Percentiles rank a stretch among this genome's conserved stretches.
phyloP scores from a whole-genome alignment of 164 flowering plant genomes.

The Piper longum region DNA sequence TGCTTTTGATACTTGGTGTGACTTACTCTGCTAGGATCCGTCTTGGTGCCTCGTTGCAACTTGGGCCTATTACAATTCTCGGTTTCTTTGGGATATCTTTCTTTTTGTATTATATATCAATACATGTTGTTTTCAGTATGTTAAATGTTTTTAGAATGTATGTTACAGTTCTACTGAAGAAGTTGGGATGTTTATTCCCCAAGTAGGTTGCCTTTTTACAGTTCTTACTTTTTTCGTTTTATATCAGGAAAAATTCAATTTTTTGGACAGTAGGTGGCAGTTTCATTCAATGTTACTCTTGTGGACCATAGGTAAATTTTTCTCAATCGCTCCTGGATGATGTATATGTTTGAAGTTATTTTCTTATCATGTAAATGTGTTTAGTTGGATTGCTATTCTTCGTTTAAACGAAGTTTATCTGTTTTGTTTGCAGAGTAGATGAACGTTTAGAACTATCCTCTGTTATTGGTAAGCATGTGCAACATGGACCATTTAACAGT shows the following conservation, averaged over 20 bases:
- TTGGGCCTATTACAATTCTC: too few relatives aligned
- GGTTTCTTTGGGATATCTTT: too few relatives aligned
- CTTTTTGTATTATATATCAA: too few relatives aligned
- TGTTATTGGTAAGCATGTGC: constrained; percentile 56
- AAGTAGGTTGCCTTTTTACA: not conserved
- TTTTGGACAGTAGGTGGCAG: constrained; percentile 84
- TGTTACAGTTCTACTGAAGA: too few relatives aligned
- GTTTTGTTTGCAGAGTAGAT: constrained; percentile 33
- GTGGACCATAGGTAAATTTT: constrained; percentile 51
- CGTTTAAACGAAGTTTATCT: not conserved
- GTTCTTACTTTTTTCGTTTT: not conserved
- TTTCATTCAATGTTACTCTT: constrained; percentile 68
- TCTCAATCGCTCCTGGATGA: not conserved
- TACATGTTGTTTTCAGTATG: too few relatives aligned
- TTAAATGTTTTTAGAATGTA: too few relatives aligned
- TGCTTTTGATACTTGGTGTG: not conserved
- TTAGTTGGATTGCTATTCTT: not conserved
- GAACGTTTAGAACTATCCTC: constrained; percentile 39
- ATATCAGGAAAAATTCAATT: constrained; percentile 53
- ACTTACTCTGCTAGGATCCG: not conserved
- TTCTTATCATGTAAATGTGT: not conserved
- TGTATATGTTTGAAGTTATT: not conserved
- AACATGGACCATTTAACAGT: constrained; percentile 59
- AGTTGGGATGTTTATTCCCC: not conserved
- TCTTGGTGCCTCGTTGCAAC: too few relatives aligned